phyloP scores from a whole-genome alignment of 2,329 filamentous ascomycete species.

The Coniochaeta pulveracea region DNA sequence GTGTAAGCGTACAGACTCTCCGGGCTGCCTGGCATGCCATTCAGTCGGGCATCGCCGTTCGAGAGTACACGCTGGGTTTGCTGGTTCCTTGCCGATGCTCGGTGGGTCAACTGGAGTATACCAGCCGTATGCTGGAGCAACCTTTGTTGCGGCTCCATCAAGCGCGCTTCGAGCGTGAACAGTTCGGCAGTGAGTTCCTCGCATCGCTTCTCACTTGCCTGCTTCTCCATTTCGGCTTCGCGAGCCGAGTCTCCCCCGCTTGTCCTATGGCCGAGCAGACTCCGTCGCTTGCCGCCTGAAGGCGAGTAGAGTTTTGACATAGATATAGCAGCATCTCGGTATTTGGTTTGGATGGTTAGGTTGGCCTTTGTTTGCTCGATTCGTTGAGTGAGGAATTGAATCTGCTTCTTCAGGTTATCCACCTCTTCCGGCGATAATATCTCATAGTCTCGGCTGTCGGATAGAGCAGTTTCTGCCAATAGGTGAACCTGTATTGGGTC shows the following conservation, averaged over 20 bases:
- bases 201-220: conserved; percentile 66
- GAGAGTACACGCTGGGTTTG: conserved; percentile 30
- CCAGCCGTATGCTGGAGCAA: conserved; percentile 86
- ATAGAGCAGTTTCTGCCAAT: conserved; percentile 83
- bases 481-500: conserved; percentile 80
- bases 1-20: conserved; percentile 65
- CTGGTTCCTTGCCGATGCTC: conserved; percentile 51
- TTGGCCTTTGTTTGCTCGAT: conserved; percentile 75
- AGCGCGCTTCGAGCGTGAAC: conserved; percentile 65
- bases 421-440: conserved; percentile 87
- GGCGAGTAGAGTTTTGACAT: conserved; percentile 70
- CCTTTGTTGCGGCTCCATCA: conserved; percentile 62
- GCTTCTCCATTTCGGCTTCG: conserved; percentile 63
- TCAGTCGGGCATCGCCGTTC: conserved; percentile 26
- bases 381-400: conserved; percentile 58
- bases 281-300: conserved; percentile 33
- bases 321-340: conserved; percentile 83
- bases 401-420: conserved; percentile 82
- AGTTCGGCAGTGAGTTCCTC: conserved; percentile 76
- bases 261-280: conserved; percentile 32
- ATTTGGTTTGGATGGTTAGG: conserved; percentile 81
- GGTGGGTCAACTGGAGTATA: conserved; percentile 83
- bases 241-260: conserved; percentile 36
- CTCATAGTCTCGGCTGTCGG: conserved; percentile 76
- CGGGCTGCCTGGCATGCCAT: conserved; percentile 60